Conservation (phyloP, 306 rosid genomes). For the Begonia masoniana region DNA sequence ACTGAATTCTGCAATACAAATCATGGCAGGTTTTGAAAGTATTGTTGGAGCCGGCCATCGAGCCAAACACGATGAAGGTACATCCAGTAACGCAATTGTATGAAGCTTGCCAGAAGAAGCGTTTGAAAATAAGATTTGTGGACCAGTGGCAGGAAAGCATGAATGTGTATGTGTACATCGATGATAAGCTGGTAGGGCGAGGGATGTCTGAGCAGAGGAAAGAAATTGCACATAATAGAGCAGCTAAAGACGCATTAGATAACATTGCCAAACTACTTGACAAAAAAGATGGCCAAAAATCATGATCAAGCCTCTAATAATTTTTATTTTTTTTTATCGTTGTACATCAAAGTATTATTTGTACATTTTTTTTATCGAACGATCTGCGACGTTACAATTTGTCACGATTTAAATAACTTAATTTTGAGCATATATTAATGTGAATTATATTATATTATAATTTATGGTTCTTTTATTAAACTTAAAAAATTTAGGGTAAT, state of each 20-base stretch:
- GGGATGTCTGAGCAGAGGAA: slow-evolving; percentile 22
- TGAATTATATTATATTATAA: no score
- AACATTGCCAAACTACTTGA: slow-evolving; percentile 11
- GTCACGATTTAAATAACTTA: no score
- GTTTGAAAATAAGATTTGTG: slow-evolving; percentile 15
- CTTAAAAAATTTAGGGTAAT: no score
- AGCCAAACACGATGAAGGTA: slow-evolving; percentile 14
- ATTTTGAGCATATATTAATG: no score
- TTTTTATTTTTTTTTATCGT: no score
- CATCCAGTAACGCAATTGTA: slow-evolving; percentile 36
- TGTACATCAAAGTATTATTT: no score
- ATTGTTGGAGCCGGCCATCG: slow-evolving; percentile 36
- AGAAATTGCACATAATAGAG: slow-evolving; percentile 41
- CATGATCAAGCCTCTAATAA: no score
- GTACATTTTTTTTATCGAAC: no score
- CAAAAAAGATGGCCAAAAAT: neutral
- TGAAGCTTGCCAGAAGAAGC: slow-evolving; percentile 39
- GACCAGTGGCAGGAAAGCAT: slow-evolving; percentile 26
- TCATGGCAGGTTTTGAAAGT: slow-evolving; percentile 22
- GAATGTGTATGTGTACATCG: slow-evolving; percentile 18
- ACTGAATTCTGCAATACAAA: neutral
- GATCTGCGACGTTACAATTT: no score
- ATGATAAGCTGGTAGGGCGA: slow-evolving; percentile 21
- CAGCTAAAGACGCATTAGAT: slow-evolving; percentile 40
- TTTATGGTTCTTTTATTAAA: no score